These are phyloP conservation scores for Allium cepa DNA, from an alignment of 106 monocot genomes.

Conservation along the genomic window DNA sequence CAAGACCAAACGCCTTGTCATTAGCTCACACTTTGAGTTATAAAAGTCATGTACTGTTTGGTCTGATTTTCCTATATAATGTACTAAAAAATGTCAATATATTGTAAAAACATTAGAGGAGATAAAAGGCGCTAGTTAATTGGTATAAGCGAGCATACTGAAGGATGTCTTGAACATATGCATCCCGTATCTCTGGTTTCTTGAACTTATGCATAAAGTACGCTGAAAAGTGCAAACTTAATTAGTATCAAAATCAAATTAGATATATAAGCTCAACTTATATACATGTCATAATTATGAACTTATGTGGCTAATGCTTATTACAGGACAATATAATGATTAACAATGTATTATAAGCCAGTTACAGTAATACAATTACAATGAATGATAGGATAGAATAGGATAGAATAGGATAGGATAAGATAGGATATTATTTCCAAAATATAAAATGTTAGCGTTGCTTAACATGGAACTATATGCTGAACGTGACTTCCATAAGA, in stretches of 20 bases:
- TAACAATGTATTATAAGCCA: neutral
- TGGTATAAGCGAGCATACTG: constrained; percentile 1
- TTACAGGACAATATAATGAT: neutral
- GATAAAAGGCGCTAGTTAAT: neutral
- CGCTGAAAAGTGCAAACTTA: constrained; percentile 8
- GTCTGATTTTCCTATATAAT: constrained; percentile 13
- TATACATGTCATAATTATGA: too few species aligned
- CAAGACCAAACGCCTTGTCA: neutral
- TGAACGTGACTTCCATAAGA: too few species aligned
- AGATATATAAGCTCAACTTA: neutral
- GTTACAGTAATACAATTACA: neutral
- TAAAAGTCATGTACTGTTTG: neutral
- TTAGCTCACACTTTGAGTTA: constrained; percentile 9
- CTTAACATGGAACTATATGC: too few species aligned
- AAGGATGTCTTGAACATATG: neutral
- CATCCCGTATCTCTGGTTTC: constrained; percentile 12
- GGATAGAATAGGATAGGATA: neutral
- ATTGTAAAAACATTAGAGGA: neutral
- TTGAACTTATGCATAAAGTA: constrained; percentile 5
- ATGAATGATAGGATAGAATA: neutral
- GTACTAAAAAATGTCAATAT: neutral
- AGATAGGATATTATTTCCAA: too few species aligned
- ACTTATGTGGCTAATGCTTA: neutral
- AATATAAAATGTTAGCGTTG: too few species aligned
- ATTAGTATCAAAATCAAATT: constrained; percentile 1